Percentiles rank a stretch among this genome's conserved stretches.
These are phyloP conservation scores for Dissophora ornata DNA, from an alignment of 192 early-diverging fungal genomes.

Conservation along the genomic window DNA sequence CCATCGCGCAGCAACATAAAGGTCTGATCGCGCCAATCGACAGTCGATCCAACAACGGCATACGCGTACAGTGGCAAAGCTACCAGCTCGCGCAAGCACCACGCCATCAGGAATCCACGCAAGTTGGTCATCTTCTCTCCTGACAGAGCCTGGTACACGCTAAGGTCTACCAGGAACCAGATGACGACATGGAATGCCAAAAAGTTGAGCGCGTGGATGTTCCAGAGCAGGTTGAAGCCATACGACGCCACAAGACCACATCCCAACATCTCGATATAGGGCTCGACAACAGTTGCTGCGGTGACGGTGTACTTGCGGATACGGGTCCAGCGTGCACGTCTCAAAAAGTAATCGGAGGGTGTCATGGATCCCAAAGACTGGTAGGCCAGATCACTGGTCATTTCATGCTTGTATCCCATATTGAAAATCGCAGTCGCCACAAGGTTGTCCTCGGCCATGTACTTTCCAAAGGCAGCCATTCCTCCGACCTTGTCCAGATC, in stretches of 20 bases:
- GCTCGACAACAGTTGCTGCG: conserved; percentile 89
- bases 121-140: conserved; percentile 52
- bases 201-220: conserved; percentile 59
- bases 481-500: conserved; percentile 86
- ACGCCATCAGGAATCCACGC: conserved; percentile 73
- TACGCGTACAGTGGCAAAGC: conserved; percentile 87
- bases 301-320: conserved; percentile 94
- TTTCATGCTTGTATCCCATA: conserved; percentile 80
- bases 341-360: conserved; percentile 81
- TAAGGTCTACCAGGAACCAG: conserved; percentile 74
- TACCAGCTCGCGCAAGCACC: conserved; percentile 83
- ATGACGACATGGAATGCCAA: conserved; percentile 62
- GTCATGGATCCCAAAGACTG: conserved; percentile 84
- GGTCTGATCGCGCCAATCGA: conserved; percentile 89
- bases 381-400: conserved; percentile 89
- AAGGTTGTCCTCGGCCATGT: conserved; percentile 96
- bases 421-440: conserved; percentile 89
- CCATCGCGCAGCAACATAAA: conserved; percentile 72
- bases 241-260: conserved; percentile 79
- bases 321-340: conserved; percentile 93
- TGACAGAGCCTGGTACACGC: conserved; percentile 59
- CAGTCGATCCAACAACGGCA: conserved; percentile 83
- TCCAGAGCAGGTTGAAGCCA: conserved; percentile 69
- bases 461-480: conserved; percentile 86
- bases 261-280: conserved; percentile 90